Conservation (phyloP, 345 rosid genomes). For the Turnera subulata region DNA sequence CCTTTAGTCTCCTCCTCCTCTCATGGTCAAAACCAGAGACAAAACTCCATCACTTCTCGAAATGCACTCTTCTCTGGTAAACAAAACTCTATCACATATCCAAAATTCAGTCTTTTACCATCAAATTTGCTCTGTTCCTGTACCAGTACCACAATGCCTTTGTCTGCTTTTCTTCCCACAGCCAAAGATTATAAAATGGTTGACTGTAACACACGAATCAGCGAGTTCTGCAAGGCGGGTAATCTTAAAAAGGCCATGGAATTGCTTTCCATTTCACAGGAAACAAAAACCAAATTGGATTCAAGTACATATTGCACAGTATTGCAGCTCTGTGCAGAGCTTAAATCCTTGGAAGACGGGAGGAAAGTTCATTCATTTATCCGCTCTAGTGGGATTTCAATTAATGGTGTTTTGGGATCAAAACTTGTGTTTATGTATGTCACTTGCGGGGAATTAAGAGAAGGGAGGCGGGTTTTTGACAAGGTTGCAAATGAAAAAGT, state of each 20-base stretch:
- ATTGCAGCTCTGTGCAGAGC: constrained; percentile 63
- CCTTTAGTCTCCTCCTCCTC: constrained; percentile 16
- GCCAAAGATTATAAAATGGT: constrained; percentile 6
- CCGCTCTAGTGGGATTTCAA: constrained; percentile 25
- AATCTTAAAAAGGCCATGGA: constrained; percentile 38
- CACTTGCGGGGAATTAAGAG: constrained; percentile 50
- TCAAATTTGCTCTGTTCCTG: constrained; percentile 16
- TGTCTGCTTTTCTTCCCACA: constrained; percentile 18
- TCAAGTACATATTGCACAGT: constrained; percentile 42
- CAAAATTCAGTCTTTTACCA: constrained; percentile 18
- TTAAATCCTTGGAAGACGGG: constrained; percentile 39
- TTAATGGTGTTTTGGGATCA: constrained; percentile 50
- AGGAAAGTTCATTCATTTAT: constrained; percentile 48
- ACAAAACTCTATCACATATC: constrained; percentile 14
- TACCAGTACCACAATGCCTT: constrained; percentile 16
- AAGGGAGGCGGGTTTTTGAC: constrained; percentile 50
- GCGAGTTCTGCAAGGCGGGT: constrained; percentile 40
- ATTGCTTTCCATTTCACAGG: constrained; percentile 34
- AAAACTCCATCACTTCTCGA: constrained; percentile 12
- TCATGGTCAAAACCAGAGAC: constrained; percentile 12
- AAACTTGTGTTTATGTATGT: constrained; percentile 69
- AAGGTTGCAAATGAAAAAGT: constrained; percentile 42
- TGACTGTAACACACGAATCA: constrained; percentile 32
- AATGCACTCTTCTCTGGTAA: constrained; percentile 12
- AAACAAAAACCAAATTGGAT: constrained; percentile 31